Percentiles rank a stretch among this genome's conserved stretches.
These are phyloP conservation scores for Trypanosoma melophagium DNA, from an alignment of 208 protist genomes.

Conservation along the genomic window DNA sequence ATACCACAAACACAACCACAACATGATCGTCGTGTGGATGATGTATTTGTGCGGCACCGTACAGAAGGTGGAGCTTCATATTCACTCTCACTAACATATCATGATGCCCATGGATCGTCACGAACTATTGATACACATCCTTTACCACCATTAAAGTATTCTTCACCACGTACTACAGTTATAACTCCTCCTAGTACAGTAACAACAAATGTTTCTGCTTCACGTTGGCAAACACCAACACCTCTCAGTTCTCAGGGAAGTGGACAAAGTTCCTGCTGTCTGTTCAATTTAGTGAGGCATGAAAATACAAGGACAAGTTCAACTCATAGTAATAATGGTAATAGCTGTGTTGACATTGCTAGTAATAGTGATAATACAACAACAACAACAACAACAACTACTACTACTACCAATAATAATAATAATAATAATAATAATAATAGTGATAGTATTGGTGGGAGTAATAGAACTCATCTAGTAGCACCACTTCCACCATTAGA, in stretches of 20 bases:
- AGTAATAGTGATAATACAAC: background rate
- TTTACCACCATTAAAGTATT: slow-evolving; percentile 38
- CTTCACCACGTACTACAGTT: slow-evolving; percentile 7
- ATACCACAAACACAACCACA: background rate
- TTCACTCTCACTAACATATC: slow-evolving; percentile 64
- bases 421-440: background rate
- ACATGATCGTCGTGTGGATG: slow-evolving; percentile 58
- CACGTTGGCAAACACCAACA: background rate
- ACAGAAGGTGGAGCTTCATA: slow-evolving; percentile 34
- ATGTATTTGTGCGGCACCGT: slow-evolving; percentile 54
- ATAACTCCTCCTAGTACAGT: background rate
- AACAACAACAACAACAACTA: background rate
- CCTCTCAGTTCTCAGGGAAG: slow-evolving; percentile 3
- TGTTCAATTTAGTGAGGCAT: background rate
- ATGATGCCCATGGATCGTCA: slow-evolving; percentile 46
- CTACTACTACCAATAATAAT: background rate
- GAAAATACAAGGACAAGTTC: background rate
- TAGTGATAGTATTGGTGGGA: background rate
- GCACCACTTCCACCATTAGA: slow-evolving; percentile 53
- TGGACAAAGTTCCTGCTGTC: background rate
- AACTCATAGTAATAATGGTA: background rate
- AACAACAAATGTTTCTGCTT: background rate
- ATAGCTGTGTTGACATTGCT: background rate
- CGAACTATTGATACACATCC: slow-evolving; percentile 55
- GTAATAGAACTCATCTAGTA: slow-evolving; percentile 19